Evolutionary conservation across 2,329 filamentous ascomycete genomes (phyloP).

Genomic region (Cryphonectria nitschkei): DNA sequence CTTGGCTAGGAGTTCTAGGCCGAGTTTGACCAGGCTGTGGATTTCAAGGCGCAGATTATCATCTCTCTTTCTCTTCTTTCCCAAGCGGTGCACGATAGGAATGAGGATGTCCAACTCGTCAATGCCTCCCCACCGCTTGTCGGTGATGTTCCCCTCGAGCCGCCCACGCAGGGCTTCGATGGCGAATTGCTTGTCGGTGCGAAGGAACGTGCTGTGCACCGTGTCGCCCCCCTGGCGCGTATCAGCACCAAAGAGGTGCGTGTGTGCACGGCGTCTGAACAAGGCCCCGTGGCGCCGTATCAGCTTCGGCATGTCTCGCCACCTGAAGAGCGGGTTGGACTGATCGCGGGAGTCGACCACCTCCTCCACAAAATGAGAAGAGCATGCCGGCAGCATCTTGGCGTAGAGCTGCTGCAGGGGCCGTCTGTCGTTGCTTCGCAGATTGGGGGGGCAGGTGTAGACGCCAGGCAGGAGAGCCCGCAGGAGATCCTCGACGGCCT

Average conservation of each 20-base stretch:
- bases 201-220: neutral
- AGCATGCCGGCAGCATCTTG: constrained; percentile 18
- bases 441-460: neutral
- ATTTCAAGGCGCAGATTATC: neutral
- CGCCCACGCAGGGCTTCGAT: constrained; percentile 10
- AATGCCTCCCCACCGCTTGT: constrained; percentile 6
- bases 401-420: constrained; percentile 21
- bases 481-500: constrained; percentile 17
- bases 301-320: constrained; percentile 7
- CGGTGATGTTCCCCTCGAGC: constrained; percentile 12
- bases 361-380: constrained; percentile 9
- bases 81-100: constrained; percentile 5
- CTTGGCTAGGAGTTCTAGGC: constrained; percentile 4
- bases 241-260: constrained; percentile 13
- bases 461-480: constrained; percentile 19
- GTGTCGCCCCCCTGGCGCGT: neutral
- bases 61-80: neutral
- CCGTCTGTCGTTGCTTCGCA: constrained; percentile 14
- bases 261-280: constrained; percentile 7
- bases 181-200: constrained; percentile 11
- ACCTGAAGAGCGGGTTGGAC: constrained; percentile 18
- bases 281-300: neutral
- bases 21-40: constrained; percentile 11
- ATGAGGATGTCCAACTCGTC: constrained; percentile 11
- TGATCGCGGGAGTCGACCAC: constrained; percentile 12